Conservation (phyloP, 2,329 filamentous ascomycete species). For the Graphilbum sp. region DNA sequence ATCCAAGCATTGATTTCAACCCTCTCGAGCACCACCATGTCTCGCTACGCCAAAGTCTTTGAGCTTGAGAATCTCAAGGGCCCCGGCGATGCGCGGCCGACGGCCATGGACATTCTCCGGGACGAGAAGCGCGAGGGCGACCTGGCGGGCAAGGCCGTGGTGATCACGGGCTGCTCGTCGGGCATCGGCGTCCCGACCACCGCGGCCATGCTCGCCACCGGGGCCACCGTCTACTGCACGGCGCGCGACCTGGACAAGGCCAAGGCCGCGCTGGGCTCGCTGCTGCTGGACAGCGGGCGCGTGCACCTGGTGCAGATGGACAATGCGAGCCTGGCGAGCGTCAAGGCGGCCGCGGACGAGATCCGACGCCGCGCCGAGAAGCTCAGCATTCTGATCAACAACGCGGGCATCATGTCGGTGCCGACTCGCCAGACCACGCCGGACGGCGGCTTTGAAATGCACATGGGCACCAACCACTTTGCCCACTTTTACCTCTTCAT, state of each 20-base stretch:
- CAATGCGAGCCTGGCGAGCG: conserved; percentile 14
- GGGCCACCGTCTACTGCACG: conserved; percentile 25
- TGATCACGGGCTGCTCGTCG: conserved; percentile 23
- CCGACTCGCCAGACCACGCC: conserved; percentile 18
- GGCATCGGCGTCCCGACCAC: conserved; percentile 25
- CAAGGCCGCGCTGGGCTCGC: conserved; percentile 14
- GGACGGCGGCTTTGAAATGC: conserved; percentile 30
- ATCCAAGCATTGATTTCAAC: too few relatives aligned
- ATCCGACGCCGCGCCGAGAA: conserved; percentile 11
- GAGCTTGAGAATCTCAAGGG: conserved; percentile 10
- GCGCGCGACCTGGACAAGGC: conserved; percentile 24
- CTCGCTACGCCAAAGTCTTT: conserved; percentile 9
- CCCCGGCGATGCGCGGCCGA: conserved; percentile 19
- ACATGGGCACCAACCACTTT: conserved; percentile 35
- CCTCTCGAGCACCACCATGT: too few relatives aligned
- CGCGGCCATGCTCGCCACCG: conserved; percentile 23
- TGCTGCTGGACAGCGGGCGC: conserved; percentile 13
- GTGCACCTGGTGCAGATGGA: conserved; percentile 19
- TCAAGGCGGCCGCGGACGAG: conserved; percentile 17
- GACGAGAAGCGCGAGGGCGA: conserved; percentile 19
- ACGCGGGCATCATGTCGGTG: conserved; percentile 26
- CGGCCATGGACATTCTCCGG: conserved; percentile 18
- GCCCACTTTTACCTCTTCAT: conserved; percentile 35
- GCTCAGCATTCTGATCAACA: conserved; percentile 21
- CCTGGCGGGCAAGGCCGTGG: conserved; percentile 18